A percentile compares a stretch with the other conserved stretches of the same genome.
Conservation (phyloP, 768 basidiomycete species). For the Leccinum obscurum region DNA sequence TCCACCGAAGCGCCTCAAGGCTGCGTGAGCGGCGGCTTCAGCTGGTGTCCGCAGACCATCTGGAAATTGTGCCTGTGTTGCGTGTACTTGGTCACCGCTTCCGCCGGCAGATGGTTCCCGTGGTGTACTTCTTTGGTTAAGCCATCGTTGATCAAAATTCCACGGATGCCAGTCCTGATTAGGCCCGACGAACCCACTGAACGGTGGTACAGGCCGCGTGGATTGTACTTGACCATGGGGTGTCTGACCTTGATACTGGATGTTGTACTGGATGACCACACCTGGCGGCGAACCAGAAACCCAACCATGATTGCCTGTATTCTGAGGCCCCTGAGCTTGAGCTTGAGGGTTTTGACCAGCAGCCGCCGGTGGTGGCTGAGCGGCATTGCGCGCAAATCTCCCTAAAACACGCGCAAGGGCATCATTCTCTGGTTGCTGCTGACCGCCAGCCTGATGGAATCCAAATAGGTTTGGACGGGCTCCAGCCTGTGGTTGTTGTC, state of each 20-base stretch:
- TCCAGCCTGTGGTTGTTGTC: constrained; percentile 28
- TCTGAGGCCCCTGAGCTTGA: constrained; percentile 30
- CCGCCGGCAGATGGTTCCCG: constrained; percentile 13
- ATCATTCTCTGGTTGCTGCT: constrained; percentile 42
- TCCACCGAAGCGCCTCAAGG: constrained; percentile 50
- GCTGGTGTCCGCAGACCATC: constrained; percentile 34
- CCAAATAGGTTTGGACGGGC: constrained; percentile 34
- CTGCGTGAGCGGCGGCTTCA: constrained; percentile 67
- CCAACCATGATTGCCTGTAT: constrained; percentile 36
- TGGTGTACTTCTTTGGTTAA: constrained; percentile 16
- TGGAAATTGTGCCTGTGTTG: constrained; percentile 11
- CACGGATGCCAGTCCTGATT: constrained; percentile 67
- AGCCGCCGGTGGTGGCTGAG: constrained; percentile 39
- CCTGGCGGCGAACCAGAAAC: constrained; percentile 41
- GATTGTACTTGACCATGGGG: constrained; percentile 34
- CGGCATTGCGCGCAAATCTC: constrained; percentile 56
- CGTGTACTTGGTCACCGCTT: constrained; percentile 1
- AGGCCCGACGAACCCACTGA: constrained; percentile 63
- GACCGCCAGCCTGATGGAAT: constrained; percentile 29
- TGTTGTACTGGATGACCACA: constrained; percentile 63
- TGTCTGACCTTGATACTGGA: constrained; percentile 53
- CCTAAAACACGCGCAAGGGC: constrained; percentile 39
- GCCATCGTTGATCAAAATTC: constrained; percentile 43
- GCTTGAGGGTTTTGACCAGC: constrained; percentile 33
- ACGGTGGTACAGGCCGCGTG: constrained; percentile 49